Base-by-base conservation (phyloP, 148 eudicot genomes). In the Chenopodium quinoa region DNA sequence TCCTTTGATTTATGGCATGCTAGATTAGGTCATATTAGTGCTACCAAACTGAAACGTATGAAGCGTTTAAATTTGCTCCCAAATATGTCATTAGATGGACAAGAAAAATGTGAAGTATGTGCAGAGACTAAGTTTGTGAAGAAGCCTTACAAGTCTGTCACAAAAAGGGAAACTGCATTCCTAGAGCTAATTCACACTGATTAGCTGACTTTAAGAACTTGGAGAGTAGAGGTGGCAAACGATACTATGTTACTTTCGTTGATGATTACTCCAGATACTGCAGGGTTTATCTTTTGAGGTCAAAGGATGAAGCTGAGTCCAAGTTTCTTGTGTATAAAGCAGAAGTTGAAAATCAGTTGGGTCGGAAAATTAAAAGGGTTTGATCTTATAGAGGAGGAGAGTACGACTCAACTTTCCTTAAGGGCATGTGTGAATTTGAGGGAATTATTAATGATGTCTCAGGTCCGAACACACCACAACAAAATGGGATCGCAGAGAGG, bases 401-500 rank as follows among this genome's bases (percentile, higher is more conserved):
- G 19, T 71, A 71, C 16, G 8, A 4, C 40, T 19, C 22, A 92
- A 7, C 44, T 37, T 37, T 37, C 44, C 44, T 37, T 37, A 37
- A 37, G 44, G 44, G 44, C 7, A 7, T 37, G 44, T 37, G 44
- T 37, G 7, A 37, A 37, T 7, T 0, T 37, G 7, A 37, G 44
- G 44, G 44, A 7, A 37, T 37, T 37, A 37, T 37, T 37, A 7
- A 37, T 37, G 44, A 37, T 7, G 7, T 37, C 44, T 37, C 7
- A 37, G 7, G 7, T 37, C 7, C 44, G 7, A 4, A 37, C 44
- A 37, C 44, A 7, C 44, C 44, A 37, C 7, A 37, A 0, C 44
- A 37, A 0, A 37, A 37, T 37, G 44, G 44, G 44, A 37, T 37
- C 7, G 44, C 5, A 37, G 44, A 37, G 44, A 37, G 44, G 0